A percentile compares a stretch with the other conserved stretches of the same genome.
These are phyloP conservation scores for Neofusicoccum ribis DNA, from an alignment of 2,329 filamentous ascomycete genomes.

Conservation along the genomic window DNA sequence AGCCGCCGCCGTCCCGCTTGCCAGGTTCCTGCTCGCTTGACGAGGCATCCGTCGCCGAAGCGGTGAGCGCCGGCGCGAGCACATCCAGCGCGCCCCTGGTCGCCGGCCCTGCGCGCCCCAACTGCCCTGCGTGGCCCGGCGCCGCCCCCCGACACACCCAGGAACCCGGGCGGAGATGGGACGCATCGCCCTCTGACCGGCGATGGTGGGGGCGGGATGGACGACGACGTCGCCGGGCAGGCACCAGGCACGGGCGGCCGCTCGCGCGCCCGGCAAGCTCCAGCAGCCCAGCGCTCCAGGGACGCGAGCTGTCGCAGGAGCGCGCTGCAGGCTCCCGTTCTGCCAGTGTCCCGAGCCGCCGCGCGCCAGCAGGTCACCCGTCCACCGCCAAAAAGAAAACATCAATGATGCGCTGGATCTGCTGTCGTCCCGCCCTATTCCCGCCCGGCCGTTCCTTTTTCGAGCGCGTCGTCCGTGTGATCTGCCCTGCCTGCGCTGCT, in stretches of 20 bases:
- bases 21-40: conserved; percentile 11
- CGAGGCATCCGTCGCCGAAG: conserved; percentile 2
- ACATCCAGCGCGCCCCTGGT: conserved; percentile 5
- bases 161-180: conserved; percentile 13
- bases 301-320: conserved; percentile 11
- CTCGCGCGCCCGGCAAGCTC: background rate
- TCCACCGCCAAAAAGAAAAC: background rate
- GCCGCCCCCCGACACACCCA: background rate
- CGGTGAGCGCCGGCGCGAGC: background rate
- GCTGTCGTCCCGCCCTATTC: conserved; percentile 2
- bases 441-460: background rate
- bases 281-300: background rate
- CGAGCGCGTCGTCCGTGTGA: conserved; percentile 7
- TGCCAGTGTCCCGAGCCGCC: background rate
- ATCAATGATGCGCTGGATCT: conserved; percentile 12
- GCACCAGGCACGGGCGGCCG: conserved; percentile 7
- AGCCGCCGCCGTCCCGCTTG: conserved; percentile 16
- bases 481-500: conserved; percentile 1
- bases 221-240: background rate
- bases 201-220: conserved; percentile 7
- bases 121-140: background rate
- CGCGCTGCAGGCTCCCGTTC: background rate
- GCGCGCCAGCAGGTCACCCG: background rate
- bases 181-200: background rate
- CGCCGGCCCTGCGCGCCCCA: background rate